Evolutionary conservation across 495 filamentous ascomycete species (phyloP), one percentile per base, ranked within the genome.

Genomic region (Astrothelium subdiscretum): DNA sequence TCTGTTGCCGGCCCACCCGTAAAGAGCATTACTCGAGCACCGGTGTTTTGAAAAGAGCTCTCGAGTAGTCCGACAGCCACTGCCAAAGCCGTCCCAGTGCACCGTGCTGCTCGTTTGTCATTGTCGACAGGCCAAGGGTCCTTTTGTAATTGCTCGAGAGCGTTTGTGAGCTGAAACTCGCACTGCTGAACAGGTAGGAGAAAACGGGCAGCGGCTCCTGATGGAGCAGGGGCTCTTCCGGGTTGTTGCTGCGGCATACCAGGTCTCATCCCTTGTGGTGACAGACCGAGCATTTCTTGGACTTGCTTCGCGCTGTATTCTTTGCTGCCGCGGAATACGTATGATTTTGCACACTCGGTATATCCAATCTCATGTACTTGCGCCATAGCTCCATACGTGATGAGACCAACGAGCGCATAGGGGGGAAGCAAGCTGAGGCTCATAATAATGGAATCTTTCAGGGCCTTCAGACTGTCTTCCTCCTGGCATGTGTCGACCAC

Each of bases 321-420:
- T 78, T 97, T 99, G 80, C 85, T 96, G 52, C 95, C 95, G 29
- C 95, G 83, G 80, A 99, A 99, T 22, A 99, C 95, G 70, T 97
- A 99, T n/a, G 95, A 96, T 76, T 99, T 99, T 63, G 94, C 89
- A 70, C 95, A 97, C 73, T 97, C 94, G 35, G 87, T 91, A 72
- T 99, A 99, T 61, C 95, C 95, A 69, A 99, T 87, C 77, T 99
- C 95, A 70, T 99, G 95, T 27, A 99, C 89, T 84, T 97, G 92
- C 42, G 92, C 81, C 92, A 97, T 99, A 52, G 94, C 97, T 51
- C 95, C 95, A 71, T 83, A 99, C 38, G 95, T 97, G 68, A 99
- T 88, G 66, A 99, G 77, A 31, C 95, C 95, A 63, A 99, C 95
- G 60, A 99, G 79, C 26, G 95, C 91, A 78, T 95, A 87, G 58